Evolutionary conservation across 805 yeast genomes (phyloP).

Genomic region (Candida piceae): DNA sequence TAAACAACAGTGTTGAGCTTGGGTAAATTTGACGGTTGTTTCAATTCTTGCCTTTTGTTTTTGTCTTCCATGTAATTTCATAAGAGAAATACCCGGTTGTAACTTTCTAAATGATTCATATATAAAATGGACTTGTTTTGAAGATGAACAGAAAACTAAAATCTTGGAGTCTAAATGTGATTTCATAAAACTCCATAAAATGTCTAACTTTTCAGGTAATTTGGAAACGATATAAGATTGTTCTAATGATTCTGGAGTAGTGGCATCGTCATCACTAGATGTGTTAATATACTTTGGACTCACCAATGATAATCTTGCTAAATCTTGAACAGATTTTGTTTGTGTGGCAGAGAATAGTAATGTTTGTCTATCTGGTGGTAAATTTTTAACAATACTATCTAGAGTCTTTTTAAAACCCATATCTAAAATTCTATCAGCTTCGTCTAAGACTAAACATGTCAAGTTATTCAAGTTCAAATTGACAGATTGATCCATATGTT

Average conservation of each 20-base stretch:
- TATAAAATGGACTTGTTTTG: constrained; percentile 86
- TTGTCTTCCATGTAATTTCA: constrained; percentile 85
- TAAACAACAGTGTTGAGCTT: constrained; percentile 73
- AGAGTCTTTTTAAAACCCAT: constrained; percentile 87
- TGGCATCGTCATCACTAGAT: constrained; percentile 22
- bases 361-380: constrained; percentile 81
- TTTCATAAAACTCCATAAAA: constrained; percentile 79
- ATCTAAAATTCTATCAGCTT: constrained; percentile 88
- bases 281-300: constrained; percentile 59
- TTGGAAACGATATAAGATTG: constrained; percentile 75
- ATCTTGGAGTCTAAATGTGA: constrained; percentile 77
- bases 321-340: constrained; percentile 72
- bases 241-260: constrained; percentile 77
- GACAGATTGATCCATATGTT: constrained; percentile 85
- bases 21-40: constrained; percentile 70
- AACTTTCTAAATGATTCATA: constrained; percentile 81
- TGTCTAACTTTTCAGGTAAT: constrained; percentile 77
- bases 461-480: constrained; percentile 71
- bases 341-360: constrained; percentile 85
- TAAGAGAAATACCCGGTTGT: constrained; percentile 86
- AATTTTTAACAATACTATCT: constrained; percentile 71
- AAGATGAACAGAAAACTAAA: constrained; percentile 78
- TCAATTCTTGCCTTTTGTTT: constrained; percentile 87
- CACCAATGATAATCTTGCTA: constrained; percentile 72
- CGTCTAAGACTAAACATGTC: constrained; percentile 79